Evolutionary conservation across 495 filamentous ascomycete species (phyloP).

Genomic region (Rusavskia elegans): DNA sequence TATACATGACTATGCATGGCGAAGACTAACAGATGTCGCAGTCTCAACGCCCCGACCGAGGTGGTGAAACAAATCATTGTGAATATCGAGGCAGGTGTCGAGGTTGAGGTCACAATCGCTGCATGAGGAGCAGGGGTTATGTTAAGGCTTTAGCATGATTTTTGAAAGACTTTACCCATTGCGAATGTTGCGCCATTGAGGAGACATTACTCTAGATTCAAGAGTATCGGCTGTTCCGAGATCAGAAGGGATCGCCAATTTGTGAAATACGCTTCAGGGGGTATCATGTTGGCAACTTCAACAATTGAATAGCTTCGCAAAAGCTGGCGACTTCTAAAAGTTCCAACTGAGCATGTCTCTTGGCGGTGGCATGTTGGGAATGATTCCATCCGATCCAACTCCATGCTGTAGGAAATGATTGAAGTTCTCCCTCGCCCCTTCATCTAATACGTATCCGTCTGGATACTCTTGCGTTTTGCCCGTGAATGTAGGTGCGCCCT

Average conservation of each 20-base stretch:
- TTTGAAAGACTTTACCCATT: too few relatives aligned
- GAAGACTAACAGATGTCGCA: constrained; percentile 16
- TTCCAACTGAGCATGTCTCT: constrained; percentile 25
- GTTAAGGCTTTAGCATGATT: too few relatives aligned
- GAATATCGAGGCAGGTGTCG: constrained; percentile 99
- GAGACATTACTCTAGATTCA: too few relatives aligned
- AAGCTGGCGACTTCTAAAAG: not conserved
- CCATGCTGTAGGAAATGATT: constrained; percentile 41
- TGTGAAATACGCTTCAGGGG: too few relatives aligned
- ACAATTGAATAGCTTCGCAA: too few relatives aligned
- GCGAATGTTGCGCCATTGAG: too few relatives aligned
- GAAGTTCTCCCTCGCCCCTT: constrained; percentile 41
- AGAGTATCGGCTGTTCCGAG: too few relatives aligned
- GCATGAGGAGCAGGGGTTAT: constrained; percentile 41
- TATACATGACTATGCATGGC: not conserved
- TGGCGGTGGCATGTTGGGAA: constrained; percentile 59
- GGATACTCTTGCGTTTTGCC: constrained; percentile 36
- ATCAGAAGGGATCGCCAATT: too few relatives aligned
- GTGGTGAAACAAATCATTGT: constrained; percentile 99
- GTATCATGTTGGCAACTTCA: too few relatives aligned
- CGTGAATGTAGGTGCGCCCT: constrained; percentile 43
- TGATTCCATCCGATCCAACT: constrained; percentile 41
- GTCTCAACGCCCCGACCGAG: constrained; percentile 93
- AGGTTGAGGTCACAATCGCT: constrained; percentile 99
- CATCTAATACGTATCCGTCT: constrained; percentile 21